Evolutionary conservation across 805 yeast species (phyloP).

Genomic region (Myxozyma neotropica): DNA sequence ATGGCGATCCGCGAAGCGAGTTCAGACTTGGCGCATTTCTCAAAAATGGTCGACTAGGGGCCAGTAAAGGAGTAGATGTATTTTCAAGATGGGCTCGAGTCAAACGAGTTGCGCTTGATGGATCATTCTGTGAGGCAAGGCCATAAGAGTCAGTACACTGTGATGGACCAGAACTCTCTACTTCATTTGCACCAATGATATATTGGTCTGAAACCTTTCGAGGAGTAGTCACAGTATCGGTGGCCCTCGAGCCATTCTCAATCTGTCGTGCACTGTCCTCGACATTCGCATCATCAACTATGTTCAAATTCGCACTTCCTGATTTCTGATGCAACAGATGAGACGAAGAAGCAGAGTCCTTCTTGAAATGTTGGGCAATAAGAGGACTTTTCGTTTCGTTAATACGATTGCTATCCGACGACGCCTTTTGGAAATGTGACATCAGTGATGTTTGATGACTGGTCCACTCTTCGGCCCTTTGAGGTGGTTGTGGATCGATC

Average conservation of each 20-base stretch:
- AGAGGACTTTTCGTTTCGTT: background rate
- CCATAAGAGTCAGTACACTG: background rate
- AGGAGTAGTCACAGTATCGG: too few relatives aligned
- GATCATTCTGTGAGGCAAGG: background rate
- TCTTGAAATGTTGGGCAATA: background rate
- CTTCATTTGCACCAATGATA: too few relatives aligned
- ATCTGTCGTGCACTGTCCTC: background rate
- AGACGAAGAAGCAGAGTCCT: background rate
- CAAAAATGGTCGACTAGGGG: slow-evolving; percentile 1
- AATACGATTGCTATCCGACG: background rate
- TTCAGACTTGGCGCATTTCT: slow-evolving; percentile 6
- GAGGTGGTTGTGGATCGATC: background rate
- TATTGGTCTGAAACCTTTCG: too few relatives aligned
- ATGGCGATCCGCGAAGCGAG: slow-evolving; percentile 5
- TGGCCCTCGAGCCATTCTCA: background rate
- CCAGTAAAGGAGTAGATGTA: background rate
- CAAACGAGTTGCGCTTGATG: background rate
- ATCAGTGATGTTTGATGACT: background rate
- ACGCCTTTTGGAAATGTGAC: background rate
- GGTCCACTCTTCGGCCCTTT: background rate
- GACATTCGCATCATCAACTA: background rate
- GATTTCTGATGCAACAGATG: background rate
- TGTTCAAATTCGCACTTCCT: background rate
- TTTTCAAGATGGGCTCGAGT: background rate
- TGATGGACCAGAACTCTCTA: too few relatives aligned